Base-by-base conservation (phyloP, 2,329 filamentous ascomycete species). In the Fonsecaea pedrosoi region DNA sequence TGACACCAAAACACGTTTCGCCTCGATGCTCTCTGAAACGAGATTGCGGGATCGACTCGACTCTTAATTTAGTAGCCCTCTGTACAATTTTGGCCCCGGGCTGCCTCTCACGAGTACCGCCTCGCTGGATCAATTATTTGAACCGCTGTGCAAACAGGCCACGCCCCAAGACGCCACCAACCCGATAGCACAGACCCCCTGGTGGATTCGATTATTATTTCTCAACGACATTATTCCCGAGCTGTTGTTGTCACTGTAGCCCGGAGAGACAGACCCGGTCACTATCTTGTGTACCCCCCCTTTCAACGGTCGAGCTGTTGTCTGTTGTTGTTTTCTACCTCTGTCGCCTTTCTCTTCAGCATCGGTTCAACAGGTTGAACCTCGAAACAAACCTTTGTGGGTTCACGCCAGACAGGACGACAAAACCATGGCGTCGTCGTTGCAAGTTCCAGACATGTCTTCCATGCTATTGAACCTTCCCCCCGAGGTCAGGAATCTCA, bases 401-500 rank as follows among this genome's bases (percentile, higher is more conserved):
- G 25, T 25, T 25, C 25, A 25, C 45, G 15, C 12, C 42, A 45
- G 3, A 56, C 37, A 38, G 21, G 34, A 35, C 32, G 54, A 10
- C 15, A 32, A 32, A 37, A 25, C 64, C 54, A 56, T 54, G 42
- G 59, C 25, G 25, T 25, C 58, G 13, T 64, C 56, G 13, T 50
- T 18, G 45, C 32, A 48, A 15, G 10, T 38, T 38, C 37, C 42
- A 40, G 42, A 65, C 54, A 57, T 42, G 54, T 50, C 58, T 12
- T 63, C 62, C 13, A 18, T 42, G n/a, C 54, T 67, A 30, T 38
- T 70, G 38, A 67, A 34, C 38, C 68, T 71, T 30, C 70, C 70
- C 6, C 62, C 70, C 30, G 70, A 71, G 60, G 64, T 71, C 38
- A 64, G 70, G 48, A 66, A 69, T 54, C 60, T 69, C 56, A 70